phyloP scores from a whole-genome alignment of 352 stramenopile genomes.

The Phytopythium oedochilum region DNA sequence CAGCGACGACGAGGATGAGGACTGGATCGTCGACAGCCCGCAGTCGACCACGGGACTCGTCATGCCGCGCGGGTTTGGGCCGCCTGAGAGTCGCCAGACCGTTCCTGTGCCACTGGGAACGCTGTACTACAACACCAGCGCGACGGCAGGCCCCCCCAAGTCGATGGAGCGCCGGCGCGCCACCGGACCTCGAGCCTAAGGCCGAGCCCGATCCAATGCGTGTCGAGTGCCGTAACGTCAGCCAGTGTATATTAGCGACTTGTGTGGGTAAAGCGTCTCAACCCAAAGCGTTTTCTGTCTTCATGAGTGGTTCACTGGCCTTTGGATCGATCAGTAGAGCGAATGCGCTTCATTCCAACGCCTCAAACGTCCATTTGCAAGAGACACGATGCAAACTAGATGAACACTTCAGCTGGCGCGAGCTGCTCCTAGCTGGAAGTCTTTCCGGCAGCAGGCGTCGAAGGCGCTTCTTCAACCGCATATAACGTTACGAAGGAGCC shows the following conservation, averaged over 20 bases:
- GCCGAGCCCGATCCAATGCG: too few relatives aligned
- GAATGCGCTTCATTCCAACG: too few relatives aligned
- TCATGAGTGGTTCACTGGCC: too few relatives aligned
- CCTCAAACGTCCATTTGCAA: too few relatives aligned
- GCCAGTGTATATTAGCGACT: background rate
- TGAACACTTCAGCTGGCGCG: too few relatives aligned
- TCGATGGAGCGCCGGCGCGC: constrained; percentile 39
- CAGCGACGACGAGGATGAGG: constrained; percentile 27
- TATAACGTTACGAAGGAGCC: too few relatives aligned
- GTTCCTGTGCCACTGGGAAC: constrained; percentile 1
- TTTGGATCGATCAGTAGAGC: too few relatives aligned
- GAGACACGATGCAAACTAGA: too few relatives aligned
- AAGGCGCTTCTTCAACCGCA: too few relatives aligned
- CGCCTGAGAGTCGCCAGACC: constrained; percentile 10
- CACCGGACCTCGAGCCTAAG: constrained; percentile 10
- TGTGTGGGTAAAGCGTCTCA: too few relatives aligned
- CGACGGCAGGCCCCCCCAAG: constrained; percentile 13
- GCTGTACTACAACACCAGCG: background rate
- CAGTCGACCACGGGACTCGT: constrained; percentile 36
- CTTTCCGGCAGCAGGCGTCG: background rate
- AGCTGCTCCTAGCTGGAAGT: background rate
- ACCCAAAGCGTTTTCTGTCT: too few relatives aligned
- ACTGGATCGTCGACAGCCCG: constrained; percentile 26
- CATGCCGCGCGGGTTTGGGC: constrained; percentile 31
- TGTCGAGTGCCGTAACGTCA: background rate